These are phyloP conservation scores for Tarenaya hassleriana DNA, from an alignment of 345 rosid species.

Conservation along the genomic window DNA sequence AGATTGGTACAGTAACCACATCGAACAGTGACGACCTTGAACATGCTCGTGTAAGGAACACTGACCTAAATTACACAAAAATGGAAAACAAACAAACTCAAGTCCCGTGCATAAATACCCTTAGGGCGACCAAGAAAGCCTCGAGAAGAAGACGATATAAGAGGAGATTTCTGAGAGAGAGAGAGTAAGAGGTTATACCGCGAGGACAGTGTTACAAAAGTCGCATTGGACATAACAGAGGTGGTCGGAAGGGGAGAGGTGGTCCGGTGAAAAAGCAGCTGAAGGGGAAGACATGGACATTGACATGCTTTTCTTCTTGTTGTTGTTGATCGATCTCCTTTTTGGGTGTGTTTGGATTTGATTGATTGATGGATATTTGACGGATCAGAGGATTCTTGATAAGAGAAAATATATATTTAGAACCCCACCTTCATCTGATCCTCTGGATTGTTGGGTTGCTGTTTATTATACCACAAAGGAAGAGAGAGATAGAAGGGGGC, in stretches of 20 bases:
- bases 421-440: slow-evolving; percentile 54
- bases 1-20: slow-evolving; percentile 97
- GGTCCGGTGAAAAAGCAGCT: slow-evolving; percentile 80
- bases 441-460: slow-evolving; percentile 56
- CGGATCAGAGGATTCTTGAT: slow-evolving; percentile 48
- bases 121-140: not conserved
- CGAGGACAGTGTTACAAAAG: slow-evolving; percentile 86
- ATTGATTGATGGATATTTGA: slow-evolving; percentile 77
- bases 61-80: slow-evolving; percentile 50
- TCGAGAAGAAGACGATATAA: slow-evolving; percentile 9
- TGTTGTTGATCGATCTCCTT: slow-evolving; percentile 25
- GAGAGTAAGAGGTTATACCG: slow-evolving; percentile 36
- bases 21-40: slow-evolving; percentile 91
- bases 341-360: slow-evolving; percentile 40
- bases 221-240: slow-evolving; percentile 98
- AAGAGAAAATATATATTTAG: slow-evolving; percentile 38
- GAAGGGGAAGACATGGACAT: slow-evolving; percentile 55
- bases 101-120: not conserved
- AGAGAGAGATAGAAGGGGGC: slow-evolving; percentile 17
- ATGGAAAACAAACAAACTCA: not conserved
- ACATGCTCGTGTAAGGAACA: slow-evolving; percentile 91
- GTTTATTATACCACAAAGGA: slow-evolving; percentile 28
- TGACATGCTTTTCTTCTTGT: slow-evolving; percentile 23
- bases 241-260: slow-evolving; percentile 86
- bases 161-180: slow-evolving; percentile 9